Conservation (phyloP, 345 rosid species). For the Abelmoschus esculentus region DNA sequence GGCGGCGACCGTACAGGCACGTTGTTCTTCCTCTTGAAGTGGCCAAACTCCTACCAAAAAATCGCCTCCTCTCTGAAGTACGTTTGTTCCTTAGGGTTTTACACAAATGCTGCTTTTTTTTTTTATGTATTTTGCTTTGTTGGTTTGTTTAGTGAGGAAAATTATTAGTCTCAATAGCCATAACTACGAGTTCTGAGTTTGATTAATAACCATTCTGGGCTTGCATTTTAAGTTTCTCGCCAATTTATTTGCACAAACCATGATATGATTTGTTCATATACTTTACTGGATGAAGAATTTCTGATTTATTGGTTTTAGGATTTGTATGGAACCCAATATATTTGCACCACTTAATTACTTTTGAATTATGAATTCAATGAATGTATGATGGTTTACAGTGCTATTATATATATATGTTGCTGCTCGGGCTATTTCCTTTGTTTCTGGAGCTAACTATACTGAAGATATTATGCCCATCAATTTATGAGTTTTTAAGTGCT, state of each 20-base stretch:
- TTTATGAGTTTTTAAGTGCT: neutral
- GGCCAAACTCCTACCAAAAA: neutral
- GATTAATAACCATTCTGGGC: neutral
- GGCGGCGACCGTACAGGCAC: neutral
- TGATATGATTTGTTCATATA: neutral
- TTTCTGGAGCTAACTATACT: neutral
- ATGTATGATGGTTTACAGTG: neutral
- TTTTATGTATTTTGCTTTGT: neutral
- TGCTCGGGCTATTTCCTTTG: neutral
- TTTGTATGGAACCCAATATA: neutral
- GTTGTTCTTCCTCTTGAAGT: neutral
- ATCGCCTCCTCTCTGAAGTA: neutral
- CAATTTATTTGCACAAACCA: neutral
- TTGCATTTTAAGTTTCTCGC: neutral
- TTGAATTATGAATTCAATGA: neutral
- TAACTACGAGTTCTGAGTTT: neutral
- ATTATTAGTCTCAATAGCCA: neutral
- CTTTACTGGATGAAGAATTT: neutral
- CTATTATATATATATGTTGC: neutral
- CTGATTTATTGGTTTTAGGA: neutral
- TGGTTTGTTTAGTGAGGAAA: neutral
- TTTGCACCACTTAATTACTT: neutral
- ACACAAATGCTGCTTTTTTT: neutral
- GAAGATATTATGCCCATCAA: too few relatives aligned
- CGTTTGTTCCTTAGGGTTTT: neutral